A percentile compares a stretch with the other conserved stretches of the same genome.
Conservation (phyloP, 768 basidiomycete genomes). For the Leucosporidium scottii region DNA sequence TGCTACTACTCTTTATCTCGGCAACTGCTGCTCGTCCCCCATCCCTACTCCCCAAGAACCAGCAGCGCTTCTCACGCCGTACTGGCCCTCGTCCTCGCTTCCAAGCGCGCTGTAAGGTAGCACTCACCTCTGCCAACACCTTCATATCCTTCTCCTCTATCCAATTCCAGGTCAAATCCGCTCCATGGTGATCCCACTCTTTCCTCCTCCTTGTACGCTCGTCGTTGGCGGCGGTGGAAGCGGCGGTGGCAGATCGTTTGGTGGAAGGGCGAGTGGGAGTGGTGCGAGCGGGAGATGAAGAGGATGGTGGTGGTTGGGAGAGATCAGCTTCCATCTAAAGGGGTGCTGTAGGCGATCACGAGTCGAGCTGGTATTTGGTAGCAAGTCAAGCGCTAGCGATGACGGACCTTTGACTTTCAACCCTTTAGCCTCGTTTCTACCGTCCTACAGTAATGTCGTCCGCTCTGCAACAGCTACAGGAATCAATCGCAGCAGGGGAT, state of each 20-base stretch:
- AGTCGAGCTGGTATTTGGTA: too few species aligned
- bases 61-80: too few species aligned
- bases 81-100: too few species aligned
- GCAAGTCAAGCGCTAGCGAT: too few species aligned
- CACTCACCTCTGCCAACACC: constrained; percentile 1
- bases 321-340: neutral
- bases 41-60: neutral
- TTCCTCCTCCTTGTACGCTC: neutral
- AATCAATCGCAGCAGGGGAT: constrained; percentile 54
- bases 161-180: neutral
- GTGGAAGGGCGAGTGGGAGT: neutral
- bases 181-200: neutral
- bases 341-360: too few species aligned
- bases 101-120: too few species aligned
- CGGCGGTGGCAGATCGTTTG: neutral
- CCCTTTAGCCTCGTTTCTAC: too few species aligned
- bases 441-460: too few species aligned
- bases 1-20: neutral
- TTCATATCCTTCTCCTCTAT: neutral
- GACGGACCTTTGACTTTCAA: too few species aligned
- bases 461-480: too few species aligned
- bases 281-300: neutral
- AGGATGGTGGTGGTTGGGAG: neutral
- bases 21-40: neutral
- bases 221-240: neutral